Conservation (phyloP, 2,329 filamentous ascomycete genomes). For the Phialophora chinensis region DNA sequence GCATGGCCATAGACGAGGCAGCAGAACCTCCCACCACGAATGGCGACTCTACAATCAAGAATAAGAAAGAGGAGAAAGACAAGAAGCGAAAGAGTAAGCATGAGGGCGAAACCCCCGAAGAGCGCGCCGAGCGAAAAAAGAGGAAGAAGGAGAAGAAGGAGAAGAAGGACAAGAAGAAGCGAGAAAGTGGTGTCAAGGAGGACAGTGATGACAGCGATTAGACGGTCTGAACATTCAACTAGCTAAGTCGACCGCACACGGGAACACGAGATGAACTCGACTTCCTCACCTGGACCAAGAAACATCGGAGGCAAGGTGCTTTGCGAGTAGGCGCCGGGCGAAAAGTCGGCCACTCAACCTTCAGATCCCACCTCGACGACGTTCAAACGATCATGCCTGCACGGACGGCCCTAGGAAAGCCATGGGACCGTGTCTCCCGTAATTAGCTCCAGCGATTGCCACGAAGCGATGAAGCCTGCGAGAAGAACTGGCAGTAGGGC, state of each 20-base stretch:
- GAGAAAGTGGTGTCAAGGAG: slow-evolving; percentile 32
- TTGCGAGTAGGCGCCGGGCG: neutral
- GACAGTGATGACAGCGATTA: slow-evolving; percentile 37
- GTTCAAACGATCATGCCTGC: neutral
- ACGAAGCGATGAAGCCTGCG: neutral
- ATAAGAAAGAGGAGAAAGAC: slow-evolving; percentile 52
- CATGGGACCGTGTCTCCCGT: neutral
- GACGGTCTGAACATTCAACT: neutral
- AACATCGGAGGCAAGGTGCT: neutral
- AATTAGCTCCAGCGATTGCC: neutral
- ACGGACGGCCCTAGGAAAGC: neutral
- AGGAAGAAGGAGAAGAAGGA: slow-evolving; percentile 62
- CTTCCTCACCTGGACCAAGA: neutral
- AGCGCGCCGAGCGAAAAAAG: slow-evolving; percentile 56
- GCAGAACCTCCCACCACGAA: slow-evolving; percentile 43
- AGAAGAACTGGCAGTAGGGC: neutral
- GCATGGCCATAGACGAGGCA: slow-evolving; percentile 53
- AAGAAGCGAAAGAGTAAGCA: slow-evolving; percentile 64
- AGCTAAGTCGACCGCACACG: neutral
- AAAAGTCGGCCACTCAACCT: neutral
- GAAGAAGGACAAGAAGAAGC: slow-evolving; percentile 57
- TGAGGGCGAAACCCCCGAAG: slow-evolving; percentile 60
- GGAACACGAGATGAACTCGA: neutral
- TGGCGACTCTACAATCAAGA: slow-evolving; percentile 47
- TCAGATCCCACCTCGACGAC: neutral